Evolutionary conservation across 192 early-diverging fungal species (phyloP).

Genomic region (Hyaloraphidium curvatum): DNA sequence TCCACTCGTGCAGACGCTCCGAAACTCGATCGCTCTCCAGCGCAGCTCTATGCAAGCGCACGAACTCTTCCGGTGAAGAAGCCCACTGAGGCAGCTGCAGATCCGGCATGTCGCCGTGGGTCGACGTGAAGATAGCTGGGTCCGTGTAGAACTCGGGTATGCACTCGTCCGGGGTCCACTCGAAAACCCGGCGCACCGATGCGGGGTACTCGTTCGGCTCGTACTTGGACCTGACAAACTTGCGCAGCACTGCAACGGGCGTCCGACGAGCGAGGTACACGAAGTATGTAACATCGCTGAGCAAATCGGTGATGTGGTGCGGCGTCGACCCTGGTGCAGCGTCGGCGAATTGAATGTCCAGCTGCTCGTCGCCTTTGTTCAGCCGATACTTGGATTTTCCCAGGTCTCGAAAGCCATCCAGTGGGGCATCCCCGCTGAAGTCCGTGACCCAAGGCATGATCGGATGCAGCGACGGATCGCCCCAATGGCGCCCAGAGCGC

Average conservation of each 20-base stretch:
- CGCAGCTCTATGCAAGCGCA: constrained; percentile 65
- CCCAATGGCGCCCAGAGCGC: constrained; percentile 26
- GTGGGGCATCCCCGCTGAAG: constrained; percentile 27
- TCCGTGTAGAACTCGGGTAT: constrained; percentile 54
- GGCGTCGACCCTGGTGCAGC: constrained; percentile 41
- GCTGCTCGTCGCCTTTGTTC: constrained; percentile 48
- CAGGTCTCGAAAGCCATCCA: constrained; percentile 36
- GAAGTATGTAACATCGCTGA: constrained; percentile 50
- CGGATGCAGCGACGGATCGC: constrained; percentile 45
- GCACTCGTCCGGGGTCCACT: constrained; percentile 56
- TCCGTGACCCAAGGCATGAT: constrained; percentile 52
- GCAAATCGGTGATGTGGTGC: constrained; percentile 46
- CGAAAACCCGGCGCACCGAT: constrained; percentile 35
- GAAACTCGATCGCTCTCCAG: constrained; percentile 53
- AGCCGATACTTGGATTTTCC: constrained; percentile 43
- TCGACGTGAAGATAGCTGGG: constrained; percentile 37
- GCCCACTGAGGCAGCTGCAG: constrained; percentile 81
- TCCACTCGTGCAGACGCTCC: constrained; percentile 74
- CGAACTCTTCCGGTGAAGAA: constrained; percentile 59
- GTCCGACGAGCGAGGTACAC: constrained; percentile 43
- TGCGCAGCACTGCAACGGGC: constrained; percentile 35
- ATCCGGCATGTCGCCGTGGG: constrained; percentile 45
- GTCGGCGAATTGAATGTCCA: constrained; percentile 40
- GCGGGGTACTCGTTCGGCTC: constrained; percentile 47
- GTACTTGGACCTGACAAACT: constrained; percentile 45